Evolutionary conservation across 2,329 filamentous ascomycete species (phyloP), one percentile per base, ranked within the genome.

Genomic region (Bretziella fagacearum): DNA sequence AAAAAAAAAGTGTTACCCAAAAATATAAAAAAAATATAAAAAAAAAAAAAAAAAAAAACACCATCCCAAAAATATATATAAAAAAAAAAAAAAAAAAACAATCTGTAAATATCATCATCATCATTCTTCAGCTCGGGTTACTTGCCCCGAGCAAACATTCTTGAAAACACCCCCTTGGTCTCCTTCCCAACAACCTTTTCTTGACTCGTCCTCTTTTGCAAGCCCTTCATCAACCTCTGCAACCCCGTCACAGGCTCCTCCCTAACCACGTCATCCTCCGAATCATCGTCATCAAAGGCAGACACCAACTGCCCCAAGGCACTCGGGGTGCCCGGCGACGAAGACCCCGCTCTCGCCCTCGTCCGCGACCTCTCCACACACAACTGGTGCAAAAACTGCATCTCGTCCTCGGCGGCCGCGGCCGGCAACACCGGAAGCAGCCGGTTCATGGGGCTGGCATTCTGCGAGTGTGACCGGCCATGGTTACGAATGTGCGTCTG

Each of bases 71-170:
- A n/a, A n/a, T n/a, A n/a, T n/a, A n/a, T n/a, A n/a, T n/a, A n/a
- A n/a, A n/a, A n/a, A n/a, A n/a, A n/a, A n/a, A n/a, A n/a, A n/a
- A 46, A 37, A 23, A 32, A 45, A 45, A 48, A 47, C 15, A 44
- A 44, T 22, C 15, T 35, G 22, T 20, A 17, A 33, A 44, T 35
- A 15, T 40, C 10, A 22, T 22, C 8, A 15, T 15, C 11, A 30
- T 15, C 22, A 30, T 23, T 32, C 35, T 15, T 43, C 37, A n/a
- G 13, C 35, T 42, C 33, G n/a, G n/a, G n/a, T 47, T 43, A 39
- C 48, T 50, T 43, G n/a, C n/a, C n/a, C 15, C 49, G 43, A 18
- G 48, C 39, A 30, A 54, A 54, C 53, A 54, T 54, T 39, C 53
- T 49, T 17, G 49, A 49, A 23, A 54, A 54, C 22, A 52, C 42